Conservation (phyloP, 31 red algal genomes). For the Pterothamnion heteromorphum region DNA sequence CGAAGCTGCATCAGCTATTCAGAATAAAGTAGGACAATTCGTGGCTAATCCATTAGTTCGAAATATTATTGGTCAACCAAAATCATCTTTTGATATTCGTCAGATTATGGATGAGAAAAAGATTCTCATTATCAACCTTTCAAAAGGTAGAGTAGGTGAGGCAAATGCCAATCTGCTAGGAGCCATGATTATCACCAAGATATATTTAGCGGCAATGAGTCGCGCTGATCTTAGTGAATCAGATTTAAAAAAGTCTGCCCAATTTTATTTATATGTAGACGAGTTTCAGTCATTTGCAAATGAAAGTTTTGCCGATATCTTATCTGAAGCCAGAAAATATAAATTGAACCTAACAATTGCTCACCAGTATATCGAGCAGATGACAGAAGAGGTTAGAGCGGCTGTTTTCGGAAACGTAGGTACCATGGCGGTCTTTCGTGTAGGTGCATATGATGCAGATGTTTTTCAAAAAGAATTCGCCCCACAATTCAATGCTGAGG, state of each 20-base stretch:
- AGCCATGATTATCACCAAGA: background rate
- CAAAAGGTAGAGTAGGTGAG: background rate
- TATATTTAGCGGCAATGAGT: background rate
- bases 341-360: conserved; percentile 15
- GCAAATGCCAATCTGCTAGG: conserved; percentile 3
- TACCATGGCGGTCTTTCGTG: background rate
- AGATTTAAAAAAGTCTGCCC: background rate
- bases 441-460: conserved; percentile 1
- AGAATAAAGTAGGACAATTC: background rate
- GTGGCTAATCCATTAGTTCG: background rate
- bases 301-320: conserved; percentile 7
- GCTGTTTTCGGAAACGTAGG: background rate
- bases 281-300: background rate
- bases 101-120: background rate
- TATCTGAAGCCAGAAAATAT: background rate
- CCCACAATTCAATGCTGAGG: background rate
- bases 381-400: background rate
- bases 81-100: conserved; percentile 28
- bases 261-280: conserved; percentile 11
- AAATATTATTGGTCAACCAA: background rate
- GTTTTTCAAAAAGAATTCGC: background rate
- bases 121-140: background rate
- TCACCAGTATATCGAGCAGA: conserved; percentile 1
- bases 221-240: background rate
- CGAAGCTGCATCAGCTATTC: background rate